These are phyloP conservation scores for Amphibolis antarctica DNA, from an alignment of 106 monocot genomes.

Conservation along the genomic window DNA sequence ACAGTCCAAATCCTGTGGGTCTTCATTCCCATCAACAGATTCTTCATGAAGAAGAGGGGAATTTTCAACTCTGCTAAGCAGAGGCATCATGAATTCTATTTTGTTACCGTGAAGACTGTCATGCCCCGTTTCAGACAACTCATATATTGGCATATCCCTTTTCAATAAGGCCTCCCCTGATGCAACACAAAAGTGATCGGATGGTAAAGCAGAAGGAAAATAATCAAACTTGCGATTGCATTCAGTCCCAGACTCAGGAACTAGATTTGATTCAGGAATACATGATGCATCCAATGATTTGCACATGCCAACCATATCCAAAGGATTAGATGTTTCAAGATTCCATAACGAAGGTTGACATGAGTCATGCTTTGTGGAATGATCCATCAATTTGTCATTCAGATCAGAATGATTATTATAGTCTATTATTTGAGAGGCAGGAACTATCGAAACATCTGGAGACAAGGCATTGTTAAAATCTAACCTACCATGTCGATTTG, in stretches of 20 bases:
- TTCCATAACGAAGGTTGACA: conserved; percentile 3
- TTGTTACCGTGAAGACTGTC: conserved; percentile 4
- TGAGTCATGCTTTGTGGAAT: conserved; percentile 4
- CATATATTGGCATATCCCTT: neutral
- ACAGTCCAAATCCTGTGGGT: conserved; percentile 11
- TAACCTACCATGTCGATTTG: neutral
- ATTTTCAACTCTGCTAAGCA: conserved; percentile 14
- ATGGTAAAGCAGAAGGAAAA: conserved; percentile 13
- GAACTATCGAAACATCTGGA: conserved; percentile 5
- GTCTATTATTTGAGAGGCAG: conserved; percentile 10
- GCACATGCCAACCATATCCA: conserved; percentile 7
- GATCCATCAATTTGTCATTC: neutral
- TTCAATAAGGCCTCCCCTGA: conserved; percentile 6
- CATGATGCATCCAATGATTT: conserved; percentile 43
- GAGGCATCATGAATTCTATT: conserved; percentile 8
- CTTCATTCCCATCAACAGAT: conserved; percentile 42
- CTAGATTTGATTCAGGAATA: conserved; percentile 51
- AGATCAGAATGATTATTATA: neutral
- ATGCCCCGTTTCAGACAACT: conserved; percentile 1
- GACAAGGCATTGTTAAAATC: neutral
- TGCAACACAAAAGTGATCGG: conserved; percentile 5
- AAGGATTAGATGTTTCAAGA: conserved; percentile 21
- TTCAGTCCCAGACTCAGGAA: conserved; percentile 23
- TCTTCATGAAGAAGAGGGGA: conserved; percentile 26
- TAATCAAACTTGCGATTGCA: conserved; percentile 7